Evolutionary conservation across 352 stramenopile genomes (phyloP).

Genomic region (Phytophthora sansomeana): DNA sequence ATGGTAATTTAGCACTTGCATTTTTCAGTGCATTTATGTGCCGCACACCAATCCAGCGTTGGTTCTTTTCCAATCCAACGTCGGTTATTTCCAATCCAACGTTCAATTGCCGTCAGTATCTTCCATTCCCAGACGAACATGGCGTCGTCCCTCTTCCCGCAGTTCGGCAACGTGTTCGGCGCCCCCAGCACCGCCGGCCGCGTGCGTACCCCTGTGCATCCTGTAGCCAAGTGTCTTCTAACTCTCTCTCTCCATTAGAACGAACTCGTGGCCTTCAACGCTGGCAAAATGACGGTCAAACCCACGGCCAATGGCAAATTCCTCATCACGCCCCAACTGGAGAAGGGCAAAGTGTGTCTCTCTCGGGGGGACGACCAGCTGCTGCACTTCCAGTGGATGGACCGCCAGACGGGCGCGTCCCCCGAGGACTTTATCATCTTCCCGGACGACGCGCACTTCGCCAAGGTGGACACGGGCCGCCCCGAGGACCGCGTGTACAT

Average conservation of each 20-base stretch:
- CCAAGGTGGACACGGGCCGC: conserved; percentile 89
- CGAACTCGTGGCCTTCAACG: conserved; percentile 92
- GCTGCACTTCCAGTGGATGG: conserved; percentile 94
- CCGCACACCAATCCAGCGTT: conserved; percentile 30
- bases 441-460: conserved; percentile 90
- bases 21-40: too few species aligned
- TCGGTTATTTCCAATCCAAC: conserved; percentile 19
- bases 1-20: conserved; percentile 78
- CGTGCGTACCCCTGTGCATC: conserved; percentile 35
- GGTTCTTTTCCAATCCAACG: conserved; percentile 12
- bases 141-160: conserved; percentile 81
- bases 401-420: conserved; percentile 84
- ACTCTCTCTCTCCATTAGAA: conserved; percentile 45
- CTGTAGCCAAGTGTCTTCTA: not conserved
- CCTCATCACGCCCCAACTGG: conserved; percentile 86
- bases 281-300: conserved; percentile 89
- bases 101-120: conserved; percentile 14
- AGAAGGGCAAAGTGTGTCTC: conserved; percentile 92
- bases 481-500: conserved; percentile 90
- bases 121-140: conserved; percentile 24
- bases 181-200: conserved; percentile 59
- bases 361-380: conserved; percentile 90
- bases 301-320: conserved; percentile 87
- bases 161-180: conserved; percentile 86
- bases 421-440: conserved; percentile 95